These are phyloP conservation scores for Rhododendron simsii DNA, from an alignment of 148 eudicot species.

Conservation along the genomic window DNA sequence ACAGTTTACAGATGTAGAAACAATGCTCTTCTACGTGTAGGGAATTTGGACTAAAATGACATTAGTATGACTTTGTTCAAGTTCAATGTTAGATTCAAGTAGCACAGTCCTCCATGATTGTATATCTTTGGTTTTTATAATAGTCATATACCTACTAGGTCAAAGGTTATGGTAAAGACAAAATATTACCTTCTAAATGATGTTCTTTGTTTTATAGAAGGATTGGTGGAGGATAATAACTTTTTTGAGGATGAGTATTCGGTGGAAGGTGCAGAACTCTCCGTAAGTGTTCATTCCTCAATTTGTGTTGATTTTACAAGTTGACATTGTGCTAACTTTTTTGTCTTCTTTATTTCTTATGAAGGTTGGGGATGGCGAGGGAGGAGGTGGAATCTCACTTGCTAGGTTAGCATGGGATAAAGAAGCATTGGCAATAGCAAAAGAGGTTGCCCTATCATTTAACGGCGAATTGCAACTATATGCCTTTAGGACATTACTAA, in stretches of 20 bases:
- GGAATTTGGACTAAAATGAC: not conserved
- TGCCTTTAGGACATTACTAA: constrained; percentile 71
- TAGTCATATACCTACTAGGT: not conserved
- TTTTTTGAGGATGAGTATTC: constrained; percentile 56
- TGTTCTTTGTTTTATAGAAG: constrained; percentile 35
- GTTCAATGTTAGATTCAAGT: not conserved
- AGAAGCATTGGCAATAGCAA: constrained; percentile 68
- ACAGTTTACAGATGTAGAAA: not conserved
- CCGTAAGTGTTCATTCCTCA: constrained; percentile 30
- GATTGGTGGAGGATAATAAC: constrained; percentile 41
- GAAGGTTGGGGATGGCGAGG: constrained; percentile 92
- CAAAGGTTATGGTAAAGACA: not conserved
- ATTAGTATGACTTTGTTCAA: not conserved
- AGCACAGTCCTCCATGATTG: not conserved
- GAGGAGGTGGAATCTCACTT: constrained; percentile 81
- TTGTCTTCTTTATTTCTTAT: constrained; percentile 5
- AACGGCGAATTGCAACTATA: constrained; percentile 70
- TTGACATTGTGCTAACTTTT: not conserved
- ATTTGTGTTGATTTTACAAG: not conserved
- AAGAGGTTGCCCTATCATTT: constrained; percentile 54
- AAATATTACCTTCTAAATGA: not conserved
- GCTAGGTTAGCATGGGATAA: constrained; percentile 83
- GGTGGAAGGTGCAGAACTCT: constrained; percentile 53
- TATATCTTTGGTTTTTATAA: too few species aligned
- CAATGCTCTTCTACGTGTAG: not conserved